phyloP scores from a whole-genome alignment of 2,329 filamentous ascomycete species.

The Calonectria hongkongensis region DNA sequence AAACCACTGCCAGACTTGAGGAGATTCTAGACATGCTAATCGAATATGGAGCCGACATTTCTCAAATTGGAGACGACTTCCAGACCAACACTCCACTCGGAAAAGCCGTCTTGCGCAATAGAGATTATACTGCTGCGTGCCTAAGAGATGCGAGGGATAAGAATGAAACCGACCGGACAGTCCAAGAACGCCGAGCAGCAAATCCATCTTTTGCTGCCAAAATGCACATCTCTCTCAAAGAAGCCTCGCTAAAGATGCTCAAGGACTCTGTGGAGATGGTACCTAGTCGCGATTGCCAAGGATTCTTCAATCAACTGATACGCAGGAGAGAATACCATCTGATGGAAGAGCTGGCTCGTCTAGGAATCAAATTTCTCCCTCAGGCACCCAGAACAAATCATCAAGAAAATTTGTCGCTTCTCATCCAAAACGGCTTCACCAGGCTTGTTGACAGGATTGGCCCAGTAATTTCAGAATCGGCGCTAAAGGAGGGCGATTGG shows the following conservation, averaged over 20 bases:
- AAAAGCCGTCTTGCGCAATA: background rate
- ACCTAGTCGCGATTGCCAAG: background rate
- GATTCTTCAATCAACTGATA: conserved; percentile 31
- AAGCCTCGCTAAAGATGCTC: conserved; percentile 8
- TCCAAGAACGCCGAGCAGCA: background rate
- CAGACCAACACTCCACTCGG: background rate
- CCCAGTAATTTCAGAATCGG: conserved; percentile 33
- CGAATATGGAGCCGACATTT: conserved; percentile 38
- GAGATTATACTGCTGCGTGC: conserved; percentile 39
- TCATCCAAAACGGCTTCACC: conserved; percentile 46
- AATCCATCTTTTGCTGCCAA: background rate
- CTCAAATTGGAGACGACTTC: background rate
- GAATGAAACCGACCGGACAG: background rate
- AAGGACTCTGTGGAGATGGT: background rate
- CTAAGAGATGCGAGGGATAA: background rate
- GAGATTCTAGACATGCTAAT: conserved; percentile 53
- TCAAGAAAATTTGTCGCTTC: conserved; percentile 21
- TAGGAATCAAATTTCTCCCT: conserved; percentile 43
- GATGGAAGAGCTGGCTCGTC: conserved; percentile 44
- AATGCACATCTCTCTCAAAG: background rate
- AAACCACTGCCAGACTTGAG: conserved; percentile 39
- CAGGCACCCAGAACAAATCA: background rate
- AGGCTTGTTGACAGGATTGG: conserved; percentile 47
- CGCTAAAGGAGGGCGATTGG: conserved; percentile 44
- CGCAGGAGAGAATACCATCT: conserved; percentile 48